phyloP scores from a whole-genome alignment of 2,329 filamentous ascomycete species.

The Colletotrichum lupini region DNA sequence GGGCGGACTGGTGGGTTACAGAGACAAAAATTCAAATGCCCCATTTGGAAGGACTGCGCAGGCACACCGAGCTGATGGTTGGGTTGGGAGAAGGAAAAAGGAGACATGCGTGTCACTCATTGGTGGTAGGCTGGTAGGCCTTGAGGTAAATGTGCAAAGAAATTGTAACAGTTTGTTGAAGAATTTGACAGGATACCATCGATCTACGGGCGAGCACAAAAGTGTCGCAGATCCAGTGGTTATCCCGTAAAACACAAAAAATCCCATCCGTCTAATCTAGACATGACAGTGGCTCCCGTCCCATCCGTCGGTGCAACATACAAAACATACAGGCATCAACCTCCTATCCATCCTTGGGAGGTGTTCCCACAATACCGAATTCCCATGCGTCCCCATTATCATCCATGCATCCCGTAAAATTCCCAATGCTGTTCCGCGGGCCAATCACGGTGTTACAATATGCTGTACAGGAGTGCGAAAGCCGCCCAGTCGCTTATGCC shows the following conservation, averaged over 20 bases:
- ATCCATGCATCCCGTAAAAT: background rate
- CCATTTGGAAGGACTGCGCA: background rate
- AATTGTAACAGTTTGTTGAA: background rate
- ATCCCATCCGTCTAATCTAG: background rate
- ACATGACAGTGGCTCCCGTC: background rate
- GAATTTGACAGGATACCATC: background rate
- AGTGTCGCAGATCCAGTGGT: background rate
- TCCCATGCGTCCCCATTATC: background rate
- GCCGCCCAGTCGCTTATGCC: background rate
- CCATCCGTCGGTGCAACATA: background rate
- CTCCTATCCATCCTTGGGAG: background rate
- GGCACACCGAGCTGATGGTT: too few relatives aligned
- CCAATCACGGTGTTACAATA: constrained; percentile 12
- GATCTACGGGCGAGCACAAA: background rate
- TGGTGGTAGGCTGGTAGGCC: background rate
- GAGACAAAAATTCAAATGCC: background rate
- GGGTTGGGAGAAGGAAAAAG: background rate
- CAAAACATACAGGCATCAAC: background rate
- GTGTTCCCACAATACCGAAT: background rate
- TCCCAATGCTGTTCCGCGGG: background rate
- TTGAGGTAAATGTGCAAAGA: background rate
- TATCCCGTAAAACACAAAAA: background rate
- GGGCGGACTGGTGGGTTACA: background rate
- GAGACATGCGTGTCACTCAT: background rate
- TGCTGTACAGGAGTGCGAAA: constrained; percentile 4